These are phyloP conservation scores for Funneliformis geosporum DNA, from an alignment of 192 early-diverging fungal genomes.

Conservation along the genomic window DNA sequence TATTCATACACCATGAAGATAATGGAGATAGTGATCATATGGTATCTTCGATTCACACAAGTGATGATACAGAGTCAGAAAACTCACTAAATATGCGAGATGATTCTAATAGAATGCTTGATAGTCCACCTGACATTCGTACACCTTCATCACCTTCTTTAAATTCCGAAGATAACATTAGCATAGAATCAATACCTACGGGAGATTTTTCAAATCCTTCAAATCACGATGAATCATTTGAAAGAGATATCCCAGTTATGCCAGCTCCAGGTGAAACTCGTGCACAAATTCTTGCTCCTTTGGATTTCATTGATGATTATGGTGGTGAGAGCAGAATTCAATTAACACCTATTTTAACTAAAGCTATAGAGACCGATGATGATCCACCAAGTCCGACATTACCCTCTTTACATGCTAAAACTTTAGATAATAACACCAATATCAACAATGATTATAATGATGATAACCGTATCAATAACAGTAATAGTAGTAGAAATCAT, in stretches of 20 bases:
- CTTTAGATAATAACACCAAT: background rate
- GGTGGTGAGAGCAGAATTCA: background rate
- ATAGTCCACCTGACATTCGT: background rate
- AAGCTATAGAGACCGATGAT: background rate
- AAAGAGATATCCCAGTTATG: background rate
- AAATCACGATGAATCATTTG: background rate
- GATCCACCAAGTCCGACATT: slow-evolving; percentile 5
- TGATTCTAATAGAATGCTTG: background rate
- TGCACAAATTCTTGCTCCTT: background rate
- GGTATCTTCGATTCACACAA: slow-evolving; percentile 15
- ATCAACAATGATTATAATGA: background rate
- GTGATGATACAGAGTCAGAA: slow-evolving; percentile 7
- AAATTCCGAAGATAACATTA: background rate
- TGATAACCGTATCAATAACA: background rate
- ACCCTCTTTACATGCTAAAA: background rate
- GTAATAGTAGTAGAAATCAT: background rate
- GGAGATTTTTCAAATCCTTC: background rate
- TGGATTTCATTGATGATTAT: background rate
- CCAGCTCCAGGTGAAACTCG: background rate
- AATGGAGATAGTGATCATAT: slow-evolving; percentile 12
- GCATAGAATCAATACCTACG: background rate
- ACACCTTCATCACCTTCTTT: slow-evolving; percentile 5
- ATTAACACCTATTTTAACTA: background rate
- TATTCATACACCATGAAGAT: slow-evolving; percentile 19
- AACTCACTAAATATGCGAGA: background rate